Evolutionary conservation across 352 stramenopile species (phyloP), one percentile per base, ranked within the genome.

Genomic region (Peronosclerospora sorghi): DNA sequence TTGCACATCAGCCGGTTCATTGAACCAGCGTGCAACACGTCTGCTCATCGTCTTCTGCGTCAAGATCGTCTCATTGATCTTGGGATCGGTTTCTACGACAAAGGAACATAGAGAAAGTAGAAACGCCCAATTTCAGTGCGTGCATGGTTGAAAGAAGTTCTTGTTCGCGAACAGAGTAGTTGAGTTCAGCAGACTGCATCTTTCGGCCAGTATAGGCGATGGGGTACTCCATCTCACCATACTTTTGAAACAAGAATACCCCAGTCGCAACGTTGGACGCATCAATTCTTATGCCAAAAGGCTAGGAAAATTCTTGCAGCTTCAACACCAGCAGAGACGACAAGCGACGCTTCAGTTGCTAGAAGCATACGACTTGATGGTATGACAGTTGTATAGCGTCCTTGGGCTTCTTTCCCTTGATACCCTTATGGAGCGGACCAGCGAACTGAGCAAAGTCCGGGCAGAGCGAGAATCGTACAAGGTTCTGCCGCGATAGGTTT

Each of bases 211-310:
- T n/a, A n/a, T n/a, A n/a, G n/a, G n/a, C n/a, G n/a, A n/a, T 5
- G 48, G 48, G 18, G 44, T 51, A 7, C 48, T 56, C 17, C 46
- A 26, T 9, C 47, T 24, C 1, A 30, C 30, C 41, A 26, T 35
- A n/a, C 51, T 44, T 30, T 48, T 30, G 10, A 30, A 30, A 30
- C 26, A 30, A 30, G 10, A 30, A 30, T 30, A 6, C n/a, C 12
- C 26, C 26, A 30, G 10, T 30, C 6, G 26, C 26, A 30, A 30
- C 26, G 10, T 30, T 30, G 10, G 26, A 10, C 26, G 35, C 44
- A 10, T 44, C 44, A 26, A 45, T 51, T 0, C 35, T 15, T 24
- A 51, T 37, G 13, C 32, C 26, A 27, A 44, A 41, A 3, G 32
- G 32, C 17, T 48, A 35, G 14, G 1, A 14, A 19, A 51, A 38